Evolutionary conservation across 2,329 filamentous ascomycete species (phyloP).

Genomic region (Diplocarpon mali): DNA sequence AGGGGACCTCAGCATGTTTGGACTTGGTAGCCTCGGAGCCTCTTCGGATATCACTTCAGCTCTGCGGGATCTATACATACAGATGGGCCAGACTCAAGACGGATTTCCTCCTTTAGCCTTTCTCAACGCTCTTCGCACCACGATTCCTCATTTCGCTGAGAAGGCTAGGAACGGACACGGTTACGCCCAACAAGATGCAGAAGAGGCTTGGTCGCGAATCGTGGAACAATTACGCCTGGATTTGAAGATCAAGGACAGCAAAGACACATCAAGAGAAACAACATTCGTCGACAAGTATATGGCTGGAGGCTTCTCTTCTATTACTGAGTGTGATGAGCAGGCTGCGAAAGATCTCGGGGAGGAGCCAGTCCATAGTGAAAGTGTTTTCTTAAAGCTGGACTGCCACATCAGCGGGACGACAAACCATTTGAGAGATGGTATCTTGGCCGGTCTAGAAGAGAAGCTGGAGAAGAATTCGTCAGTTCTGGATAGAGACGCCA

Average conservation of each 20-base stretch:
- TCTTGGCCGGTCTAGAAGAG: constrained; percentile 71
- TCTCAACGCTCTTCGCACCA: constrained; percentile 63
- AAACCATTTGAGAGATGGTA: constrained; percentile 85
- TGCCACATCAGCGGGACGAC: constrained; percentile 85
- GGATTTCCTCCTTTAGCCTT: constrained; percentile 79
- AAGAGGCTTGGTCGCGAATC: constrained; percentile 97
- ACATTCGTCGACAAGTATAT: constrained; percentile 90
- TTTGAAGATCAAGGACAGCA: constrained; percentile 50
- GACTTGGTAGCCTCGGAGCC: constrained; percentile 32
- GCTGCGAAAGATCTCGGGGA: constrained; percentile 66
- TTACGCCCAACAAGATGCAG: constrained; percentile 96
- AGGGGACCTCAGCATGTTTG: constrained; percentile 35
- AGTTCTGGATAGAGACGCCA: constrained; percentile 62
- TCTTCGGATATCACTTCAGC: constrained; percentile 64
- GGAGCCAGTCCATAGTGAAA: constrained; percentile 52
- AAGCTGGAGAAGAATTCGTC: constrained; percentile 85
- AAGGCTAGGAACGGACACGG: constrained; percentile 70
- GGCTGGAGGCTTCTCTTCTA: constrained; percentile 67
- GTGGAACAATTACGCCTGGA: constrained; percentile 72
- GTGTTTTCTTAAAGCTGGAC: constrained; percentile 83
- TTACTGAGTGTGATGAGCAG: constrained; percentile 74
- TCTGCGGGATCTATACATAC: constrained; percentile 73
- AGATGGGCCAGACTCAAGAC: constrained; percentile 81
- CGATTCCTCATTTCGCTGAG: constrained; percentile 90
- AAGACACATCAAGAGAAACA: constrained; percentile 42